Base-by-base conservation (phyloP, 805 yeast genomes). In the Saturnispora saitoi region DNA sequence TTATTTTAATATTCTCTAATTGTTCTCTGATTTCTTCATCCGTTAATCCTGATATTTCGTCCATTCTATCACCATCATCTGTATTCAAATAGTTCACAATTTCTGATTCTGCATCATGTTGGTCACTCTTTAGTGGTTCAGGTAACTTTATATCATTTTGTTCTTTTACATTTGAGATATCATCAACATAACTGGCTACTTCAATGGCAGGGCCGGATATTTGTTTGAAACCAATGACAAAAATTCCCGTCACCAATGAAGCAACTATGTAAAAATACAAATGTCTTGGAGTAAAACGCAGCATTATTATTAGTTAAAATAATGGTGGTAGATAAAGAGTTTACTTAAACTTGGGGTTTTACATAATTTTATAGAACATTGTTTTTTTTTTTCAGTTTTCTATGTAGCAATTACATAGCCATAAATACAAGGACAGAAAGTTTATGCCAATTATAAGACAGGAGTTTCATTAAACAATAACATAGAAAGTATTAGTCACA, bases 21-120 rank as follows among this genome's bases (percentile, higher is more conserved):
- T 51, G 47, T 34, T 51, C 54, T 28, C 51, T 37, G 20, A 53
- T 51, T 36, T 53, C 52, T 43, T 53, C 56, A 43, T 53, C 54
- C 8, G 54, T 51, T 32, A 51, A 31, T 17, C 50, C 48, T 4
- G 48, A 38, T 4, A 53, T 29, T 20, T 48, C 52, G 10, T 45
- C 41, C 29, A 39, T 20, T 19, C 40, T 15, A 6, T 34, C 26
- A 9, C 28, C 11, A 17, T 29, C 34, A 26, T 32, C 47, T 1
- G 44, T 30, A 26, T 46, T 46, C 11, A 46, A n/a, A 28, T 39
- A 32, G 4, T 22, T 8, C 9, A 20, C 32, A 31, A 46, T 31
- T 15, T 39, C 48, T 2, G 8, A 4, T 26, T 46, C 48, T 17
- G 36, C 32, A 8, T 46, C 40, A n/a, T 46, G 44, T 15, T 42